These are phyloP conservation scores for Apiotrichum siamense DNA, from an alignment of 1,284 basidiomycete species.

Conservation along the genomic window DNA sequence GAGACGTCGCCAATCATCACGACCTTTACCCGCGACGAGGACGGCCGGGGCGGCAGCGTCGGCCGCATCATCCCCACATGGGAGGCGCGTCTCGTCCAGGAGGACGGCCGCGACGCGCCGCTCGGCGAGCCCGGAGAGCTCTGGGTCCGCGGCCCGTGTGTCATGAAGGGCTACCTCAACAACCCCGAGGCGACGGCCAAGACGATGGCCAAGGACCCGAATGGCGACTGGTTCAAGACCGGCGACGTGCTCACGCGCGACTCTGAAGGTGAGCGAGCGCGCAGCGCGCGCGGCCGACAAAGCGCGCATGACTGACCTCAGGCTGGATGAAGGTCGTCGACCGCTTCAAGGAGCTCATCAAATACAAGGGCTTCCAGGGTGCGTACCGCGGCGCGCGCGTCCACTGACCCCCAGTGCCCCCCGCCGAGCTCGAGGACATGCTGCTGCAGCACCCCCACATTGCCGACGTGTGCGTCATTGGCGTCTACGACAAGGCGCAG, in stretches of 20 bases:
- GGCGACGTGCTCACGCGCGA: conserved; percentile 63
- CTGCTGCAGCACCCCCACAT: conserved; percentile 66
- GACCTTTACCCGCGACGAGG: conserved; percentile 27
- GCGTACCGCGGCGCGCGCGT: conserved; percentile 38
- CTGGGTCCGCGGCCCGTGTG: conserved; percentile 66
- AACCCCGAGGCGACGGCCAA: conserved; percentile 62
- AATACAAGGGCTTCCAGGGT: conserved; percentile 56
- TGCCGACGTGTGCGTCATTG: conserved; percentile 65
- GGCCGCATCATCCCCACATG: conserved; percentile 72
- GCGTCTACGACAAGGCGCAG: conserved; percentile 57
- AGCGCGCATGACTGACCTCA: no score
- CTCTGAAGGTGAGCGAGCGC: no score
- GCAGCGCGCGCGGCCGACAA: no score
- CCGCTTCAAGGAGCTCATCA: conserved; percentile 70
- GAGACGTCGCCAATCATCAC: conserved; percentile 48
- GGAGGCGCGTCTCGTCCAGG: conserved; percentile 62
- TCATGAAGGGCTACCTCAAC: conserved; percentile 70
- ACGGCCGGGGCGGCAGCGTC: conserved; percentile 55
- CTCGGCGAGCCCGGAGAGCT: conserved; percentile 67
- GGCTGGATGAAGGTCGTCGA: conserved; percentile 50
- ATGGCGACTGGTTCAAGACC: conserved; percentile 69
- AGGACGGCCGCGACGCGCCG: conserved; percentile 47
- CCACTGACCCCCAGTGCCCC: conserved; percentile 56
- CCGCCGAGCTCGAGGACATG: conserved; percentile 71
- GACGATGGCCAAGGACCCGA: conserved; percentile 29